Conservation (phyloP, 108 stramenopile species). For the Cyclotella cryptica region DNA sequence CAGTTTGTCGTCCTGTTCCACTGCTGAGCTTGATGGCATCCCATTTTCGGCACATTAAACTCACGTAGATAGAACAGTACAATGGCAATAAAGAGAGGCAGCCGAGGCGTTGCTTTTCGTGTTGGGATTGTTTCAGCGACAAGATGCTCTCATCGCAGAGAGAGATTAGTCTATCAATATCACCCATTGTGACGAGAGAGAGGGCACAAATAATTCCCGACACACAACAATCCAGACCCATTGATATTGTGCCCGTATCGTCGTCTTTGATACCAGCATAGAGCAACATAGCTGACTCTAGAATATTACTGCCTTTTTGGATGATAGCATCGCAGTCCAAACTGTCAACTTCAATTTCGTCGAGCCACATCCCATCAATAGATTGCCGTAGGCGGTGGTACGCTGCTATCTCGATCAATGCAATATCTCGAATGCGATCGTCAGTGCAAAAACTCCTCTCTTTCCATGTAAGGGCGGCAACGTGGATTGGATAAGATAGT, state of each 20-base stretch:
- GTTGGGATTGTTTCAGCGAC: neutral
- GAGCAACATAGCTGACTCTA: neutral
- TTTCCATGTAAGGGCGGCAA: conserved; percentile 58
- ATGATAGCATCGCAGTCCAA: conserved; percentile 6
- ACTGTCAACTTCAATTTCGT: neutral
- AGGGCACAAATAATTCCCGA: conserved; percentile 26
- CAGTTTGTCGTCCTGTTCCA: conserved; percentile 35
- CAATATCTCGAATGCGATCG: conserved; percentile 71
- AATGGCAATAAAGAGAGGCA: conserved; percentile 22
- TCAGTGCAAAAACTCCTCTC: conserved; percentile 53
- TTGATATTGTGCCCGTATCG: no score
- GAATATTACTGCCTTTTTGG: conserved; percentile 8
- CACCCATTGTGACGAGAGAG: conserved; percentile 33
- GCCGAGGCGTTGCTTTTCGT: neutral
- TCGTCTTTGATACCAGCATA: neutral
- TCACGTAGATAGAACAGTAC: conserved; percentile 40
- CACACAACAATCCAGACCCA: neutral
- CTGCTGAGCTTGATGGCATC: conserved; percentile 44
- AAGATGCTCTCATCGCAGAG: conserved; percentile 11
- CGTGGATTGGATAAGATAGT: conserved; percentile 35
- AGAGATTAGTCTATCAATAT: conserved; percentile 34
- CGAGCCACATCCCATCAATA: conserved; percentile 44
- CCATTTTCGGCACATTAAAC: conserved; percentile 44
- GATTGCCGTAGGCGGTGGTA: conserved; percentile 44
- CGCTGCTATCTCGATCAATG: conserved; percentile 56